Percentiles rank a stretch among this genome's conserved stretches.
phyloP scores from a whole-genome alignment of 345 rosid species.

The Psidium guajava region DNA sequence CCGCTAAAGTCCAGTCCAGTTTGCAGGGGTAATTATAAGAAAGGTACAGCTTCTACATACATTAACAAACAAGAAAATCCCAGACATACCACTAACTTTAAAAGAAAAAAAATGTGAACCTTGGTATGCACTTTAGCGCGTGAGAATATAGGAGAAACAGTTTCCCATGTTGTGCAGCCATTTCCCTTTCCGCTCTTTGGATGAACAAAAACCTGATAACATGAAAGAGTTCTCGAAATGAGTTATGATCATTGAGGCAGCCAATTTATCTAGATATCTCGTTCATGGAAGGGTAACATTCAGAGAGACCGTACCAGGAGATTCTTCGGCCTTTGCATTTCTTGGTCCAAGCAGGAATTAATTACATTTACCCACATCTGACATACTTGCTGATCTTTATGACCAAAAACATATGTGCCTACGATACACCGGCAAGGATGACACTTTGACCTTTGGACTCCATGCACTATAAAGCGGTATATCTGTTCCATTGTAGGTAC shows the following conservation, averaged over 20 bases:
- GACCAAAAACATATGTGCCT: slow-evolving; percentile 45
- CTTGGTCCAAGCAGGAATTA: slow-evolving; percentile 33
- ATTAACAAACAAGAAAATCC: background rate
- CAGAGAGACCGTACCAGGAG: slow-evolving; percentile 42
- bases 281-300: background rate
- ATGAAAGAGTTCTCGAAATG: background rate
- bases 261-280: background rate
- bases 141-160: slow-evolving; percentile 63
- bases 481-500: slow-evolving; percentile 35
- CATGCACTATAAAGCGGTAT: slow-evolving; percentile 49
- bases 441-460: slow-evolving; percentile 36
- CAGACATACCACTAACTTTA: background rate
- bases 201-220: slow-evolving; percentile 64
- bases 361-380: slow-evolving; percentile 59
- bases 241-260: background rate
- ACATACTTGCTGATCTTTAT: slow-evolving; percentile 52
- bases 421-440: slow-evolving; percentile 63
- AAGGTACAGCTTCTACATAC: background rate
- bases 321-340: slow-evolving; percentile 63
- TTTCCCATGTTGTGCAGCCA: slow-evolving; percentile 67
- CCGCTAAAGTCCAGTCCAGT: background rate
- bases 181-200: slow-evolving; percentile 82
- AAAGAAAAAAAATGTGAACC: slow-evolving; percentile 18
- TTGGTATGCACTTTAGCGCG: slow-evolving; percentile 59
- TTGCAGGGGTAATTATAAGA: background rate